Base-by-base conservation (phyloP, 176 grass and related monocot species). In the Oryza officinalis region DNA sequence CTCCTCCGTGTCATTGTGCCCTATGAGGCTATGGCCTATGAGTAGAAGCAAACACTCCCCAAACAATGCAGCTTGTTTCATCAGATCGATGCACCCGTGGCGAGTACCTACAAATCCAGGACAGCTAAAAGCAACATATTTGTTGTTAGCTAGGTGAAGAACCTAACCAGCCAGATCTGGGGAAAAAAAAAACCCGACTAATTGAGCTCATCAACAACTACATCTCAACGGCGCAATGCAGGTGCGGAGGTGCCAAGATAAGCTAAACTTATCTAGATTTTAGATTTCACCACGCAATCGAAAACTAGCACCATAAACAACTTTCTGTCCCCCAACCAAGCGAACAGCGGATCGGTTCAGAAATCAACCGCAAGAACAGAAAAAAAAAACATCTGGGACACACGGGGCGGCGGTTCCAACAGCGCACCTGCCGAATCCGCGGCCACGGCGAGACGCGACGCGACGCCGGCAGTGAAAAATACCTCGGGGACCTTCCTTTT, bases 161-260 rank as follows among this genome's bases (percentile, higher is more conserved):
- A 49, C 37, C 41, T 31, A 89, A 65, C 30, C 9, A 26, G 76
- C 41, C 74, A 86, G 74, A 90, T 86, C 88, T 46, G 69, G 12
- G 47, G 15, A 6, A 50, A 81, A 46, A 35, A 85, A 40, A 1
- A 50, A 65, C 54, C 8, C 8, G 35, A 70, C 8, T 20, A 25
- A 38, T 38, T 38, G 37, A 77, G 30, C 41, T 60, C 33, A 26
- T 75, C 27, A 43, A 2, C 50, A 85, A 49, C n/a, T 71, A 28
- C 13, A 60, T 78, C 4, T 25, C 67, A 27, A 46, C 37, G 10
- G 61, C n/a, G 7, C 73, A 90, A 90, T 82, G 88, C 79, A 78
- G 83, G 57, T 60, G 7, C 32, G 47, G 47, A 50, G 4, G 14
- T 50, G 47, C 47, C 45, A 22, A 71, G 67, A 71, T 9, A 41